These are phyloP conservation scores for Pelargonium nanum DNA, from an alignment of 345 rosid genomes.

Conservation along the genomic window DNA sequence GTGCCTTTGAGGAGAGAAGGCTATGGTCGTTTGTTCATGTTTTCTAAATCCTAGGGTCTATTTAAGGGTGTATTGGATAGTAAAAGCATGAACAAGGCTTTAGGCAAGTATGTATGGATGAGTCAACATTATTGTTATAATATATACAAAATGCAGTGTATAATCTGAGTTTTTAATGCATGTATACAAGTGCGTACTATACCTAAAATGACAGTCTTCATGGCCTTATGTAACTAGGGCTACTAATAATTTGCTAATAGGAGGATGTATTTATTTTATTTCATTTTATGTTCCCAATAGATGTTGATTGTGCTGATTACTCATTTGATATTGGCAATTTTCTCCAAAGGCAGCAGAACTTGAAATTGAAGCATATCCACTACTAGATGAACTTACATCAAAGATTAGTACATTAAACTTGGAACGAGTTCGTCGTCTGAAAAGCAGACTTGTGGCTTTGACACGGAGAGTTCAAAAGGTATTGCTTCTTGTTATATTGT, in stretches of 20 bases:
- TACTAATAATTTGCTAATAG: not conserved
- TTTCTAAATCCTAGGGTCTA: too few relatives aligned
- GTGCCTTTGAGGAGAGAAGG: too few relatives aligned
- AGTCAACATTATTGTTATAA: too few relatives aligned
- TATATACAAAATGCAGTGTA: too few relatives aligned
- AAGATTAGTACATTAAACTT: conserved; percentile 94
- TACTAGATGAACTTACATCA: conserved; percentile 88
- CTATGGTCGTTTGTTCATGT: too few relatives aligned
- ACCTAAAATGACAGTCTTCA: too few relatives aligned
- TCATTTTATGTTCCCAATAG: not conserved
- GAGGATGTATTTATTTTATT: not conserved
- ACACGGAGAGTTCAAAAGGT: conserved; percentile 98
- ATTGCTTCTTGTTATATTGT: not conserved
- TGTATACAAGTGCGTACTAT: too few relatives aligned
- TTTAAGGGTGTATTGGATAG: too few relatives aligned
- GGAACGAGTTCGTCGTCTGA: conserved; percentile 89
- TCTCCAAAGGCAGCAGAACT: conserved; percentile 80
- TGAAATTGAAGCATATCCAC: conserved; percentile 97
- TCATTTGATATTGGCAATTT: conserved; percentile 13
- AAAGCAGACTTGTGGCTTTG: conserved; percentile 91
- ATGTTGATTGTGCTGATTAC: conserved; percentile 12
- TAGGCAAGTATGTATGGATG: too few relatives aligned
- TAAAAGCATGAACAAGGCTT: too few relatives aligned
- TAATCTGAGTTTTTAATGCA: too few relatives aligned
- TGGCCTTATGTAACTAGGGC: too few relatives aligned